Percentiles rank a stretch among this genome's conserved stretches.
Evolutionary conservation across 1,284 basidiomycete species (phyloP).

Genomic region (Flammula alnicola): DNA sequence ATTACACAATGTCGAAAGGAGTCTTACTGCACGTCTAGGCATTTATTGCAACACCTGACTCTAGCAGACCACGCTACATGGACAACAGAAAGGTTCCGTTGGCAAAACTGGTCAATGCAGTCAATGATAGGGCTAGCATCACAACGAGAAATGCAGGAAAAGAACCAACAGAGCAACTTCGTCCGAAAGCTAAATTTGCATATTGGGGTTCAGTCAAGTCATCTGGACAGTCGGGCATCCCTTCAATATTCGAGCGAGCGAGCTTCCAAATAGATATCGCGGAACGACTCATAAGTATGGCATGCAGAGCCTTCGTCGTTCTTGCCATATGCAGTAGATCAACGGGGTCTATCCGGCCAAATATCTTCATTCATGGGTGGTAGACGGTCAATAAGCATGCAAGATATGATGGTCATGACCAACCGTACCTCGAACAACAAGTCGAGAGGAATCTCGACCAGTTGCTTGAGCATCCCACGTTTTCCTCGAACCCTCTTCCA

Average conservation of each 20-base stretch:
- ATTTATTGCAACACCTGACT: conserved; percentile 16
- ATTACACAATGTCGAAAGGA: background rate
- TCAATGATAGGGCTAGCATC: background rate
- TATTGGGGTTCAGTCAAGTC: conserved; percentile 33
- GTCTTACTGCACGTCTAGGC: conserved; percentile 5
- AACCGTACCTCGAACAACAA: conserved; percentile 3
- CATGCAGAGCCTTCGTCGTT: conserved; percentile 24
- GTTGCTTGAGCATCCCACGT: conserved; percentile 1
- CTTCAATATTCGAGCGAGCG: conserved; percentile 21
- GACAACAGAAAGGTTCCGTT: background rate
- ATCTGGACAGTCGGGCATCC: conserved; percentile 29
- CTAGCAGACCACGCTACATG: conserved; percentile 14
- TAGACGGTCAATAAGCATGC: too few species aligned
- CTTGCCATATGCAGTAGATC: conserved; percentile 29
- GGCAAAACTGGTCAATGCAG: conserved; percentile 3
- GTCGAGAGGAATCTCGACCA: conserved; percentile 8
- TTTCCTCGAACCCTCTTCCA: background rate
- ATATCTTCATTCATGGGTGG: conserved; percentile 5
- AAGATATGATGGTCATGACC: background rate
- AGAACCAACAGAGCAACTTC: conserved; percentile 29
- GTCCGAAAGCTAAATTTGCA: conserved; percentile 28
- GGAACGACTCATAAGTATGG: conserved; percentile 26
- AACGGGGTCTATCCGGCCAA: conserved; percentile 5
- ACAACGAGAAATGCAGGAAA: background rate
- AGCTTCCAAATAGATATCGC: conserved; percentile 28